Evolutionary conservation across 2,329 filamentous ascomycete genomes (phyloP), one percentile per base, ranked within the genome.

Genomic region (Saccharata proteae): DNA sequence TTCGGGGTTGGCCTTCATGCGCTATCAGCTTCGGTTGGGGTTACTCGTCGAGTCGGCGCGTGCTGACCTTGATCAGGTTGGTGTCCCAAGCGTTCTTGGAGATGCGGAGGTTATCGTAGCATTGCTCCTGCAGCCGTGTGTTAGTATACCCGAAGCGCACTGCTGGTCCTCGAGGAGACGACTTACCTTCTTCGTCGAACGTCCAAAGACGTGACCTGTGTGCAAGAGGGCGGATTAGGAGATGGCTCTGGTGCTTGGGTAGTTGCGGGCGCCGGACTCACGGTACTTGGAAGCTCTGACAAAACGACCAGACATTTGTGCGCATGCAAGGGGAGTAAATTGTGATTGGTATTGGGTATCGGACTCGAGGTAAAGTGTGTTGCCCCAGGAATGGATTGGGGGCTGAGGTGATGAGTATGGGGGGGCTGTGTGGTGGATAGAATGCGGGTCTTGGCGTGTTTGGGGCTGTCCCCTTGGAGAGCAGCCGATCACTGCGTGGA

Each of bases 41-140:
- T n/a, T 21, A 21, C 7, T 21, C 19, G n/a, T 21, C 19, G 19
- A 21, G 19, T 7, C 19, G 19, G 7, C 19, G 19, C 7, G 19
- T n/a, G 7, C 19, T 21, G 19, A 7, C 19, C n/a, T 21, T 96
- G 64, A 96, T 73, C 52, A 98, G 67, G 65, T 98, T 98, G 51
- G 86, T 94, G 60, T 98, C 90, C 90, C 90, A 98, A 34, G 90
- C 90, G 76, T 98, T 98, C 61, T 80, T 83, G 52, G 85, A 94
- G 60, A 98, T 84, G 56, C 84, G 83, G 46, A 98, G 67, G 61
- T 96, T 96, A 61, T 98, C 90, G 64, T 96, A 98, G 69, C 86
- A 94, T 71, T 83, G 82, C 59, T 98, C 90, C 73, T 77, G 37
- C 6, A 1, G 6, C 0, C 17, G 16, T 19, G 9, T 10, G 7